Conservation (phyloP, 495 filamentous ascomycete species). For the Haplographium delicatum region DNA sequence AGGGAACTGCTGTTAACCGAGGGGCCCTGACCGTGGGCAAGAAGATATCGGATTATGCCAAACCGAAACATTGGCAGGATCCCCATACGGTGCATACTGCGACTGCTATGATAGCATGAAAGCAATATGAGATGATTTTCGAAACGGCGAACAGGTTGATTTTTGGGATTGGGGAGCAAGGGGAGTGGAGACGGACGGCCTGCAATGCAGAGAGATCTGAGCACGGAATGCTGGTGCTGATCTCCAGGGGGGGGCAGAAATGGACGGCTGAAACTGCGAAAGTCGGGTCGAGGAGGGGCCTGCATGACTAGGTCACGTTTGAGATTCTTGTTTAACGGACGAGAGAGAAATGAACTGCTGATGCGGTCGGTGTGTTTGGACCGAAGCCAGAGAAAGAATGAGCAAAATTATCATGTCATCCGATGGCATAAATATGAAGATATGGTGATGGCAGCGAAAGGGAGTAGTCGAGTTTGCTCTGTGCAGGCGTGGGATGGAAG, state of each 20-base stretch:
- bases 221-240: slow-evolving; percentile 1
- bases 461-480: background rate
- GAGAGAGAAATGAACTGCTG: background rate
- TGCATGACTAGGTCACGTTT: slow-evolving; percentile 2
- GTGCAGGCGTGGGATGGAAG: background rate
- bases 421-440: no score
- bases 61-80: slow-evolving; percentile 1
- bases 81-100: no score
- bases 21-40: background rate
- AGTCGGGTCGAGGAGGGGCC: slow-evolving; percentile 2
- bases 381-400: background rate
- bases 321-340: background rate
- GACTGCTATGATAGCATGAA: background rate
- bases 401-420: no score
- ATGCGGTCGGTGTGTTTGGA: slow-evolving; percentile 2
- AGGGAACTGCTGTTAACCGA: background rate
- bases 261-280: slow-evolving; percentile 2
- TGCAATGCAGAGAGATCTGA: slow-evolving; percentile 4
- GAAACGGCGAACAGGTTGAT: slow-evolving; percentile 7
- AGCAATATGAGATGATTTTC: slow-evolving; percentile 13
- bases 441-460: no score
- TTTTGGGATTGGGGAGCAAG: background rate
- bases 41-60: background rate
- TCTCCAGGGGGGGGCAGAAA: slow-evolving; percentile 10
- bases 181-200: background rate